Conservation (phyloP, 1,284 basidiomycete species). For the Ganoderma multipileum region DNA sequence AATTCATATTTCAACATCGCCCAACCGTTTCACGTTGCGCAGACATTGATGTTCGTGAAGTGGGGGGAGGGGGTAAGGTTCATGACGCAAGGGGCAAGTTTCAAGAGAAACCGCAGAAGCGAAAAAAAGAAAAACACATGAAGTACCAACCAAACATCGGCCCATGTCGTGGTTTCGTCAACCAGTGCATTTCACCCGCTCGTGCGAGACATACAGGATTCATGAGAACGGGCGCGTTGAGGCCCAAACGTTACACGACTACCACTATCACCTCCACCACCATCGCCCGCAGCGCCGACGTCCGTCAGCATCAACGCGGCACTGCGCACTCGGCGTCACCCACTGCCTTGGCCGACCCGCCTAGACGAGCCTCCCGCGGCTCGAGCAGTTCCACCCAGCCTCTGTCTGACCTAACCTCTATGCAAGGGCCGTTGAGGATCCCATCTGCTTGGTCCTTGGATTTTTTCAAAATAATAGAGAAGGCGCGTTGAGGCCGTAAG, state of each 20-base stretch:
- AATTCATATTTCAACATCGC: neutral
- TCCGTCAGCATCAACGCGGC: conserved; percentile 14
- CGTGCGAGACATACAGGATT: conserved; percentile 15
- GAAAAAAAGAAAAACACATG: neutral
- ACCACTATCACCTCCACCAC: conserved; percentile 7
- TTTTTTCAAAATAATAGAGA: conserved; percentile 23
- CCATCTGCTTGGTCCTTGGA: conserved; percentile 35
- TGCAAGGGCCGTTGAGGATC: conserved; percentile 43
- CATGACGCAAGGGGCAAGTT: neutral
- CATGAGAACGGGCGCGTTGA: conserved; percentile 39
- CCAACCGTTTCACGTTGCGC: neutral
- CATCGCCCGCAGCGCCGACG: conserved; percentile 13
- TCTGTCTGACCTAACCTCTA: conserved; percentile 33
- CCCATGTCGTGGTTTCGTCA: neutral
- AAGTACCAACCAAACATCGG: neutral
- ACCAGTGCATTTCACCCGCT: conserved; percentile 14
- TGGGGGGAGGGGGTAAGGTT: neutral
- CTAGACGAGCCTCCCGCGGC: conserved; percentile 22
- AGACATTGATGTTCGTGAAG: neutral
- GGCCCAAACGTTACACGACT: conserved; percentile 33
- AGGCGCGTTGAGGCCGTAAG: conserved; percentile 63
- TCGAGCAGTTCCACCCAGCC: conserved; percentile 24
- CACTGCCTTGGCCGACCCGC: conserved; percentile 16
- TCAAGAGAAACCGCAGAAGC: neutral
- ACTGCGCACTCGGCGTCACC: conserved; percentile 24